These are phyloP conservation scores for Vitis rotundifolia DNA, from an alignment of 164 flowering plant genomes.

Conservation along the genomic window DNA sequence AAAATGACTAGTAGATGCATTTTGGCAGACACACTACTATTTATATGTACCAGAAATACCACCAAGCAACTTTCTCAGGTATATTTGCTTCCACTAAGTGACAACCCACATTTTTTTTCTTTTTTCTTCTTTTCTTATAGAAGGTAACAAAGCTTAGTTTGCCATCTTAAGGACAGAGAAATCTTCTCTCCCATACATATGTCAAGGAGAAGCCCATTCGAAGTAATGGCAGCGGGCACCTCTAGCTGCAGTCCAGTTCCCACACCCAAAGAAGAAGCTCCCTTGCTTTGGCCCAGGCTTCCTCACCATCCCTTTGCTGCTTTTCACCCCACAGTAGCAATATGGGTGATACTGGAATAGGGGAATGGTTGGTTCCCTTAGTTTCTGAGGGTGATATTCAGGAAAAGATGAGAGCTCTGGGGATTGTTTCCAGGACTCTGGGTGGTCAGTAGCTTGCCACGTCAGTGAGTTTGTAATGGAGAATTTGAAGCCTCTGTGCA, in stretches of 20 bases:
- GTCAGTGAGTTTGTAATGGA: conserved; percentile 79
- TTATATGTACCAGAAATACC: conserved; percentile 21
- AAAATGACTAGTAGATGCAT: conserved; percentile 7
- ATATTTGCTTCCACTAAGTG: conserved; percentile 13
- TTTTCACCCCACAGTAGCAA: conserved; percentile 80
- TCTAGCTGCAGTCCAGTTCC: conserved; percentile 76
- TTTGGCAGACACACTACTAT: conserved; percentile 5
- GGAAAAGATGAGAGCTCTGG: conserved; percentile 26
- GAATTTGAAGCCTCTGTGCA: conserved; percentile 74
- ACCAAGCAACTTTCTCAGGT: conserved; percentile 9
- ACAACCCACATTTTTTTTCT: conserved; percentile 7
- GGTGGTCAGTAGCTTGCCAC: conserved; percentile 48
- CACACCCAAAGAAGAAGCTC: conserved; percentile 84
- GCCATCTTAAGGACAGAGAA: conserved; percentile 1
- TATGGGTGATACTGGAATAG: conserved; percentile 40
- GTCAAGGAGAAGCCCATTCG: conserved; percentile 70
- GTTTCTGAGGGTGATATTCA: conserved; percentile 28
- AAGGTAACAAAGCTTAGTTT: conserved; percentile 10
- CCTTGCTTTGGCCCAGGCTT: conserved; percentile 89
- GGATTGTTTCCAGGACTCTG: conserved; percentile 39
- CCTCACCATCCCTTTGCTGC: conserved; percentile 57
- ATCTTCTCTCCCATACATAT: background rate
- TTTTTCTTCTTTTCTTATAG: conserved; percentile 1
- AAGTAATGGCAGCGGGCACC: conserved; percentile 78
- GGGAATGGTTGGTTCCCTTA: conserved; percentile 26